Evolutionary conservation across 116 monocot species (phyloP), one percentile per base, ranked within the genome.

Genomic region (Zostera marina): DNA sequence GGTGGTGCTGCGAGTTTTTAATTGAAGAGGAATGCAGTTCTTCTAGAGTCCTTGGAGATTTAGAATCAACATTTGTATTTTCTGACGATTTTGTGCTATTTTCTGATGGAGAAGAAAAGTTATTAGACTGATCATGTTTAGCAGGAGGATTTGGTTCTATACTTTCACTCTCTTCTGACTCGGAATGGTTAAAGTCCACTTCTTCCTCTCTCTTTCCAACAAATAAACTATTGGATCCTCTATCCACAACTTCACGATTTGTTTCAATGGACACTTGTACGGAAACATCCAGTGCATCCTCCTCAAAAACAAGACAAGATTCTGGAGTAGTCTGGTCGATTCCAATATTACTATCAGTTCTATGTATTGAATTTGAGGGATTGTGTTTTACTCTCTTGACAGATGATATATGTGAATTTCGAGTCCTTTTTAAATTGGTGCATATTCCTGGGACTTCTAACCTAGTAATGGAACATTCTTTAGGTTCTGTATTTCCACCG

Each of bases 241-340:
- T 80, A 55, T 96, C 82, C 14, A 74, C 89, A 46, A 85, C 82
- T 67, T 85, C 85, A 20, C 69, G 69, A 47, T 80, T 82, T 20
- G 85, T 85, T 73, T 85, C 74, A 20, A 82, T 79, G 24, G 84
- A 84, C 53, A 94, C 88, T 61, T 84, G 79, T 38, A 84, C 54
- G 17, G 88, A 88, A 65, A 94, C 68, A 43, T 84, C 84, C 42
- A 88, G 54, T 23, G 81, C 76, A 74, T 89, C 89, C 47, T 89
- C 85, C 47, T 68, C 83, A 49, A 68, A 74, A 44, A 79, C 85
- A 57, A 75, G 47, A 24, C 46, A 72, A 8, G 61, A 45, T 44
- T 65, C 68, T 59, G 74, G 68, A 20, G 12, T 77, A 1, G 59
- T 55, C 11, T 58, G 53, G 10, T 46, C 44, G 7, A 49, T 41